Evolutionary conservation across 306 rosid species (phyloP).

Genomic region (Citrullus mucosospermus): DNA sequence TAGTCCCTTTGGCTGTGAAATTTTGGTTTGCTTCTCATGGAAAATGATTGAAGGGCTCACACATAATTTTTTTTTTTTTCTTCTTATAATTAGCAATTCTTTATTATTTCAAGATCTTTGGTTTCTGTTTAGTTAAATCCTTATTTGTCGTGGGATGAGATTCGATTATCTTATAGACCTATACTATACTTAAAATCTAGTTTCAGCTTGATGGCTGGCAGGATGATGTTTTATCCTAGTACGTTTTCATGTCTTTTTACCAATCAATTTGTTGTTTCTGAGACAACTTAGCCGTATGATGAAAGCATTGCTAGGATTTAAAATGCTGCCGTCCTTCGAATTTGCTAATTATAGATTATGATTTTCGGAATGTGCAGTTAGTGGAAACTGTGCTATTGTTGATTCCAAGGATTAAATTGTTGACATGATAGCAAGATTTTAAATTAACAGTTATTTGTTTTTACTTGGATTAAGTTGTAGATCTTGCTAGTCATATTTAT

Average conservation of each 20-base stretch:
- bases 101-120: not conserved
- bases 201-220: not conserved
- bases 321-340: not conserved
- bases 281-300: not conserved
- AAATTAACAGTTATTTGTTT: no score
- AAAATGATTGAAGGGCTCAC: not conserved
- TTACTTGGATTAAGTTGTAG: not conserved
- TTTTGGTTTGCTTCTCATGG: not conserved
- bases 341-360: not conserved
- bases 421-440: not conserved
- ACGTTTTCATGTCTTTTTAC: not conserved
- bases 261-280: not conserved
- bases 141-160: not conserved
- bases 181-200: not conserved
- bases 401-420: not conserved
- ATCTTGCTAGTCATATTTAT: no score
- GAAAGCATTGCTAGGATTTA: not conserved
- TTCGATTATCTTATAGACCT: not conserved
- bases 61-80: not conserved
- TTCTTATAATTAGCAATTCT: not conserved
- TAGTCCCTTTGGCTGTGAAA: not conserved
- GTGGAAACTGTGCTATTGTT: not conserved
- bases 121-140: not conserved
- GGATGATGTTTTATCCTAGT: not conserved
- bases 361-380: not conserved